Evolutionary conservation across 2,329 filamentous ascomycete genomes (phyloP), one percentile per base, ranked within the genome.

Genomic region (Trichoderma aggressivum): DNA sequence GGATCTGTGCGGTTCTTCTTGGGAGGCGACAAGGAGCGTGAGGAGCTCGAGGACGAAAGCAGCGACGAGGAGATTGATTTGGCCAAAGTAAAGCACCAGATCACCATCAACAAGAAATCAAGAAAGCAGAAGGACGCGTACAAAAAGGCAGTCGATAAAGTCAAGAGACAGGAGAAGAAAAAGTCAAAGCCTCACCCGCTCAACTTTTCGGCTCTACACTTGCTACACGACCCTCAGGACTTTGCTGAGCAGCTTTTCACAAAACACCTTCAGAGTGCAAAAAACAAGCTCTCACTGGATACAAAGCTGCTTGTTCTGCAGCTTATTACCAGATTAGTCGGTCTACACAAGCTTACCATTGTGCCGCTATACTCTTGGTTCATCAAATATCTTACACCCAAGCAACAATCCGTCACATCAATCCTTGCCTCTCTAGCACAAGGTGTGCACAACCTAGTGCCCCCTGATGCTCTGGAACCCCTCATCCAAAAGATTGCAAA

Each of bases 281-380:
- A 94, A 82, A 90, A 92, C 24, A 96, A 92, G 80, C 85, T 99
- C 60, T 90, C 93, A 14, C 86, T 98, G 26, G 95, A 98, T 74
- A 93, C 94, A 76, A 97, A 94, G 80, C 86, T 98, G 1, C 85
- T 94, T n/a, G 92, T 98, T 2, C 83, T 99, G 61, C 94, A 98
- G 79, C 87, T 99, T 0, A 92, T 98, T 10, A 97, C 94, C 24
- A 89, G 96, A 72, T 87, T 99, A 39, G 92, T 98, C 58, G 96
- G 96, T 75, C 85, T 98, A 74, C 96, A 99, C 84, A 94, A 97
- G 83, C 86, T 98, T 75, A 97, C 92, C 1, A 88, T 98, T 63
- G 91, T 98, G 73, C 89, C 92, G 10, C 89, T 99, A 32, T 99
- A 98, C 84, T 98, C 94, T 28, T 98, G 97, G 87, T 97, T 98